Base-by-base conservation (phyloP, 148 eudicot genomes). In the Rhododendron kiyosumense region DNA sequence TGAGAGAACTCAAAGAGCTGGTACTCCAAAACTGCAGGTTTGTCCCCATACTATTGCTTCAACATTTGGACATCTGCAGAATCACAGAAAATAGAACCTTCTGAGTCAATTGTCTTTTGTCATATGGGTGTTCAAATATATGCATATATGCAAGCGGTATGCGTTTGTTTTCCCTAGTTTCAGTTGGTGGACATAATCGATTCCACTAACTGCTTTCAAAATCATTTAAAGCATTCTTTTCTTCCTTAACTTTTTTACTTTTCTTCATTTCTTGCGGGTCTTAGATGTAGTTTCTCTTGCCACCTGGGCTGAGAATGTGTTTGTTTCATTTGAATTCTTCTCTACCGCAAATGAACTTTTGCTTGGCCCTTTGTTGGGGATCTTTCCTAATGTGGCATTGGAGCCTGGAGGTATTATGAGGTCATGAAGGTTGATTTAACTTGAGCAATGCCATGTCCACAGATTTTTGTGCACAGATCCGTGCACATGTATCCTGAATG, bases 11-110 rank as follows among this genome's bases (percentile, higher is more conserved):
- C 41, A 92, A 81, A 88, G 91, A 89, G 24, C 30, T 30, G 67
- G 93, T 91, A 36, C 88, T 92, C 86, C 92, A 89, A 84, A 91
- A 85, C 73, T 92, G 93, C 90, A 92, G 96, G 96, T 92, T 17
- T 51, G 92, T 86, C 38, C 83, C 75, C 17, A 48, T 34, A 36
- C 51, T 45, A 63, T 22, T 28, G 43, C 20, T 80, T 9, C 51
- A 48, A 48, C 51, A 48, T 48, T 48, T 48, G 51, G 13, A 48
- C 51, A 8, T 48, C 13, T 11, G 12, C 51, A 10, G 51, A 10
- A 48, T 48, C 51, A 8, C 45, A 41, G 51, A 48, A 48, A 8
- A 48, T 48, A 48, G 51, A 48, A 1, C 0, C 13, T 48, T 48
- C 13, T 10, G 51, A 48, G 51, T 80, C 51, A 52, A 9, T 14